Percentiles rank a stretch among this genome's conserved stretches.
phyloP scores from a whole-genome alignment of 2,329 filamentous ascomycete genomes.

The Alternaria dauci region DNA sequence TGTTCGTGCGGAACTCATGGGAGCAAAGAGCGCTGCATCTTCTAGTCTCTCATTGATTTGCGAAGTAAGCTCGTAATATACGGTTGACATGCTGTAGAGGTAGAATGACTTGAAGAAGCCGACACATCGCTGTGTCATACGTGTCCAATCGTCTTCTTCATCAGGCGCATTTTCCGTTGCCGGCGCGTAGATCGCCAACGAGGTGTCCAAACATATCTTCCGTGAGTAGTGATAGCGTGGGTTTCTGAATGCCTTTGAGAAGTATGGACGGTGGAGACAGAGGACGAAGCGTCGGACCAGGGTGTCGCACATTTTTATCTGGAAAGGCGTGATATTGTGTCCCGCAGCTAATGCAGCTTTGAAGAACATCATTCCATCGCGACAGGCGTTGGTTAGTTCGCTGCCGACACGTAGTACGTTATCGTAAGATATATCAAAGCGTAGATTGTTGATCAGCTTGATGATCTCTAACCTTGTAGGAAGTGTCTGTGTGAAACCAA shows the following conservation, averaged over 20 bases:
- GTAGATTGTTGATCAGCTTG: slow-evolving; percentile 45
- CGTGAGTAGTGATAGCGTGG: slow-evolving; percentile 60
- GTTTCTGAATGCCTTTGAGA: slow-evolving; percentile 53
- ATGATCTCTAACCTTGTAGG: slow-evolving; percentile 48
- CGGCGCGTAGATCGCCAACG: slow-evolving; percentile 31
- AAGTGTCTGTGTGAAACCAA: slow-evolving; percentile 48
- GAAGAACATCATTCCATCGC: slow-evolving; percentile 23
- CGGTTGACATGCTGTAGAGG: slow-evolving; percentile 32
- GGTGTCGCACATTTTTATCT: slow-evolving; percentile 62
- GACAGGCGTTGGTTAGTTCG: slow-evolving; percentile 37
- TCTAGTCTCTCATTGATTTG: slow-evolving; percentile 27
- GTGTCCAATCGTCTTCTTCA: slow-evolving; percentile 35
- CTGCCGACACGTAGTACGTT: slow-evolving; percentile 38
- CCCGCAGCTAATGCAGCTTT: slow-evolving; percentile 22
- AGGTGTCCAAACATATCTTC: slow-evolving; percentile 57
- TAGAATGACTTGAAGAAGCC: slow-evolving; percentile 38
- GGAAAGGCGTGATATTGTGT: slow-evolving; percentile 37
- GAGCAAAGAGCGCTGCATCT: neutral
- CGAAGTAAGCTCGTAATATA: slow-evolving; percentile 35
- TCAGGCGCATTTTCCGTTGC: slow-evolving; percentile 10
- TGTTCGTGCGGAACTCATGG: neutral
- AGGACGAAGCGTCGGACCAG: slow-evolving; percentile 65
- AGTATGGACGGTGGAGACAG: slow-evolving; percentile 62
- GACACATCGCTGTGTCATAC: slow-evolving; percentile 27
- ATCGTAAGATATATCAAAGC: slow-evolving; percentile 40